Base-by-base conservation (phyloP, 208 protist genomes). In the Borovskyia barvae region DNA sequence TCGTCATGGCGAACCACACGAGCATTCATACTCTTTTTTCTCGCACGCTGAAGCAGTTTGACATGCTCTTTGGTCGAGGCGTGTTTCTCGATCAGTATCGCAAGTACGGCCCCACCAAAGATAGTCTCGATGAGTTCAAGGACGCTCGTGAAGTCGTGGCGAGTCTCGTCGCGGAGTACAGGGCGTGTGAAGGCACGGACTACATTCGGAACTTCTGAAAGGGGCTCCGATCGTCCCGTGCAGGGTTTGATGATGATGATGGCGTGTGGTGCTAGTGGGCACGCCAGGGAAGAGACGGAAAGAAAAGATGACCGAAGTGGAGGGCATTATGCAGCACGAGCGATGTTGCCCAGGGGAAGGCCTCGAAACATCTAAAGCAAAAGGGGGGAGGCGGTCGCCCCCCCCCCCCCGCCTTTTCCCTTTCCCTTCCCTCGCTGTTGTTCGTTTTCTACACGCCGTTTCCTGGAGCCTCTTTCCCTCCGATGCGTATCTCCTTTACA, bases 1-100 rank as follows among this genome's bases (percentile, higher is more conserved):
- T 99, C 14, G 98, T 99, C 67, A 75, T 99, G 54, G 98, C 98
- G 5, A 99, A 99, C 79, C 99, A 99, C 83, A 99, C 98, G 0
- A 95, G 85, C 58, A 98, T 99, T 22, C 71, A 72, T 52, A 90
- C 96, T 39, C 75, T 99, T 20, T 99, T 99, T 66, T 58, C 83
- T 41, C 72, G 86, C 5, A 97, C 91, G 9, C 37, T 97, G 9
- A 75, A 76, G 53, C 83, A 99, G 67, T 99, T 97, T 74, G 93
- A 99, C 62, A 90, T 88, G 68, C 58, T 99, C 24, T 93, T 92
- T 51, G 95, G 90, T 24, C 83, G 89, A 22, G 76, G 92, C 22
- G 96, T 96, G 0, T 99, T 97, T 70, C 70, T 99, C 9, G 83
- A 98, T 26, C 80, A 97, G 53, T 99, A 98, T 79, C 72, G 83